These are phyloP conservation scores for Piloderma croceum DNA, from an alignment of 768 basidiomycete species.

Conservation along the genomic window DNA sequence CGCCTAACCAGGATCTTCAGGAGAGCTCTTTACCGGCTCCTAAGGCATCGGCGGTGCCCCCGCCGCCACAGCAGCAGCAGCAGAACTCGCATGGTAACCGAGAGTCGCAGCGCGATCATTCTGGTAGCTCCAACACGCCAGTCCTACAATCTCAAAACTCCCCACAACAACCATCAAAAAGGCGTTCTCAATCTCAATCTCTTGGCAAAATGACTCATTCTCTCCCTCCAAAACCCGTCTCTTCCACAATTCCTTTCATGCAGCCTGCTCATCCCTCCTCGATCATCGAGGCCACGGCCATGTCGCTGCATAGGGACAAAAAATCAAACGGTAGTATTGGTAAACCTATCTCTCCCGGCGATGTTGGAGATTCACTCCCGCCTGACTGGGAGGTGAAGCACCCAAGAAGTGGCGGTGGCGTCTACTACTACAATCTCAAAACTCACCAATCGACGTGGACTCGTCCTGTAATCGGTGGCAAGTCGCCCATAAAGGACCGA, in stretches of 20 bases:
- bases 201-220: conserved; percentile 53
- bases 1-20: conserved; percentile 25
- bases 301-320: conserved; percentile 43
- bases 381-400: conserved; percentile 57
- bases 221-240: conserved; percentile 60
- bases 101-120: conserved; percentile 11
- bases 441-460: conserved; percentile 57
- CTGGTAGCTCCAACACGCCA: conserved; percentile 1
- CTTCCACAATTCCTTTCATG: conserved; percentile 44
- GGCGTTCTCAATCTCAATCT: conserved; percentile 21
- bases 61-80: conserved; percentile 2
- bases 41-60: conserved; percentile 6
- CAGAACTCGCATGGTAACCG: conserved; percentile 7
- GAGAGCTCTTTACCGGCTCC: conserved; percentile 13
- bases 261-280: conserved; percentile 49
- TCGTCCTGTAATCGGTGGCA: conserved; percentile 40
- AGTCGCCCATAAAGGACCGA: too few relatives aligned
- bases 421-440: conserved; percentile 54
- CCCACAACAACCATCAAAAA: conserved; percentile 17
- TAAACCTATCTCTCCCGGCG: conserved; percentile 20
- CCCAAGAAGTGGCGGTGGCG: conserved; percentile 41
- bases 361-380: conserved; percentile 34
- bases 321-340: conserved; percentile 29
- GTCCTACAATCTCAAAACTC: conserved; percentile 13
- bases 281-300: conserved; percentile 56